phyloP scores from a whole-genome alignment of 805 yeast genomes.

The Starmerella scarabaei region DNA sequence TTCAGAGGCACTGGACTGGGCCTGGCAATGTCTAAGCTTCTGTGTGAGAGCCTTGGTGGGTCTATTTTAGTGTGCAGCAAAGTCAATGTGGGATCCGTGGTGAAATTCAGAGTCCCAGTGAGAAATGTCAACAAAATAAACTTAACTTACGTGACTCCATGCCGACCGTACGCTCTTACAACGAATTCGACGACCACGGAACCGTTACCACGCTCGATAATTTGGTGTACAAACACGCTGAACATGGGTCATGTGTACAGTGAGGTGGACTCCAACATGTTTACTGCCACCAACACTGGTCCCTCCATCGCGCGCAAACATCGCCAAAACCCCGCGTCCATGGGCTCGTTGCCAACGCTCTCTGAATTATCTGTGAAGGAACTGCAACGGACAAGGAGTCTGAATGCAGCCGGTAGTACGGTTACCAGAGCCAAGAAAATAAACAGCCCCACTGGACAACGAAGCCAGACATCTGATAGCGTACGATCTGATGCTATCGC shows the following conservation, averaged over 20 bases:
- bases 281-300: too few species aligned
- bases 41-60: constrained; percentile 82
- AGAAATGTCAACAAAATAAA: background rate
- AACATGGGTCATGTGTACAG: background rate
- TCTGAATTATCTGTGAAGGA: too few species aligned
- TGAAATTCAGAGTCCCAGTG: constrained; percentile 16
- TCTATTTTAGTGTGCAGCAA: constrained; percentile 35
- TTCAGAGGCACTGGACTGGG: constrained; percentile 96
- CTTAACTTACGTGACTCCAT: background rate
- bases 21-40: constrained; percentile 71
- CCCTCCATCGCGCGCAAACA: too few species aligned
- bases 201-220: background rate
- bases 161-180: background rate
- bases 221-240: background rate
- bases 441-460: too few species aligned
- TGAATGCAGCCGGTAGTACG: too few species aligned
- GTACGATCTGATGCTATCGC: too few species aligned
- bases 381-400: too few species aligned
- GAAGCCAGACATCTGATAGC: too few species aligned
- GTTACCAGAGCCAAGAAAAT: too few species aligned
- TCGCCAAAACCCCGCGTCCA: too few species aligned
- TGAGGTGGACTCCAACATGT: too few species aligned
- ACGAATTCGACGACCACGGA: background rate
- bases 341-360: too few species aligned
- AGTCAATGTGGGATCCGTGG: constrained; percentile 22